These are phyloP conservation scores for Yarrowia yakushimensis DNA, from an alignment of 805 yeast genomes.

Conservation along the genomic window DNA sequence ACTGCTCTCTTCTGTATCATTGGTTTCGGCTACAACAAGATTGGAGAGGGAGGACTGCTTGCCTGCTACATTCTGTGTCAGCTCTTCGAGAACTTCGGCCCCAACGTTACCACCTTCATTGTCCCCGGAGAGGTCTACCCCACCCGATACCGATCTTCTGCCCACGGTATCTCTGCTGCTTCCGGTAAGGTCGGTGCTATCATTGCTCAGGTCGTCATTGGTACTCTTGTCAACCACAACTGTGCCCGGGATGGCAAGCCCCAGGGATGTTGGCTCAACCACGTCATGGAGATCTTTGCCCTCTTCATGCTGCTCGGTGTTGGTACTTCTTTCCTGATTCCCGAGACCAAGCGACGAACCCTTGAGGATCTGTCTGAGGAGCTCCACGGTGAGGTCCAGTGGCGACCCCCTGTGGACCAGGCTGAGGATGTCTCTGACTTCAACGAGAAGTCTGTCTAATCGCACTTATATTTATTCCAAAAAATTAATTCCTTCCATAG, in stretches of 20 bases:
- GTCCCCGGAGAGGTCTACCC: conserved; percentile 66
- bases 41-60: conserved; percentile 39
- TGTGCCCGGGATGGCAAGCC: conserved; percentile 54
- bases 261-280: conserved; percentile 75
- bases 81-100: conserved; percentile 66
- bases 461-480: conserved; percentile 13
- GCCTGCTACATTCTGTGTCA: conserved; percentile 58
- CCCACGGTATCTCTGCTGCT: conserved; percentile 66
- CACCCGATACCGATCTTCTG: conserved; percentile 61
- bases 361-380: conserved; percentile 78
- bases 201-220: conserved; percentile 43
- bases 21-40: conserved; percentile 51
- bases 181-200: conserved; percentile 63
- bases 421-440: conserved; percentile 1
- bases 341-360: conserved; percentile 90
- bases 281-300: conserved; percentile 91
- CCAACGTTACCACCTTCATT: conserved; percentile 61
- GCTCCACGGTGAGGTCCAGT: conserved; percentile 64
- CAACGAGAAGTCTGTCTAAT: conserved; percentile 20
- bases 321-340: conserved; percentile 61
- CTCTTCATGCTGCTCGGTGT: conserved; percentile 84
- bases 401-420: conserved; percentile 10
- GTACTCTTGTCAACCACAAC: conserved; percentile 76
- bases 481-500: conserved; percentile 2
- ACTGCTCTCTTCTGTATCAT: conserved; percentile 53